Evolutionary conservation across 73 alveolate genomes (phyloP), one percentile per base, ranked within the genome.

Genomic region (Symbiodinium pilosum): DNA sequence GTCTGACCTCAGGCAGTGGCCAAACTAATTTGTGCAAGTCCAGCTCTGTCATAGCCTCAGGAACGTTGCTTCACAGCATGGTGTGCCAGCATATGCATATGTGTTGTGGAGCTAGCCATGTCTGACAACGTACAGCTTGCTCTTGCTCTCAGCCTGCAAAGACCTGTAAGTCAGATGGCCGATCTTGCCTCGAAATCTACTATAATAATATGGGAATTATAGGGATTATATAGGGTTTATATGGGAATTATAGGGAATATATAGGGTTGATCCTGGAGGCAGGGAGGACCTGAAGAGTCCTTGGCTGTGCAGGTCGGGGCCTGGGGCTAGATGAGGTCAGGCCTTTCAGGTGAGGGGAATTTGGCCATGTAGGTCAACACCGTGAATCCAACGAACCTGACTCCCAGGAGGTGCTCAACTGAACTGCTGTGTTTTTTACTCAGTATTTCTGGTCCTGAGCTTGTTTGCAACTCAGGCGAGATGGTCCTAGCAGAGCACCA

Each of bases 341-440:
- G 73, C 73, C 20, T n/a, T 2, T 54, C 71, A n/a, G n/a, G n/a
- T n/a, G n/a, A n/a, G n/a, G n/a, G n/a, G n/a, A 47, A 9, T 47
- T 47, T 9, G 59, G 59, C 59, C 59, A 47, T 14, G 6, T 47
- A 64, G 81, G 81, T 64, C 39, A 64, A 64, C 81, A 64, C 81
- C 39, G 81, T 64, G 38, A 64, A 64, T n/a, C 81, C 81, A 38
- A 64, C 81, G 81, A 64, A 64, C 81, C 81, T 64, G 21, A n/a
- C 81, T 14, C 81, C 81, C 38, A 64, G 34, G 81, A 64, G 81
- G 81, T n/a, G 73, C 28, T 24, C 68, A 1, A 16, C 68, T 51
- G 68, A 16, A 51, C 2, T n/a, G 32, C 73, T 54, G 32, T 54
- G 73, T n/a, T 2, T 54, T 30, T 30, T 30, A 51, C 16, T 24